phyloP scores from a whole-genome alignment of 345 rosid species.

The Bruguiera gymnorhiza region DNA sequence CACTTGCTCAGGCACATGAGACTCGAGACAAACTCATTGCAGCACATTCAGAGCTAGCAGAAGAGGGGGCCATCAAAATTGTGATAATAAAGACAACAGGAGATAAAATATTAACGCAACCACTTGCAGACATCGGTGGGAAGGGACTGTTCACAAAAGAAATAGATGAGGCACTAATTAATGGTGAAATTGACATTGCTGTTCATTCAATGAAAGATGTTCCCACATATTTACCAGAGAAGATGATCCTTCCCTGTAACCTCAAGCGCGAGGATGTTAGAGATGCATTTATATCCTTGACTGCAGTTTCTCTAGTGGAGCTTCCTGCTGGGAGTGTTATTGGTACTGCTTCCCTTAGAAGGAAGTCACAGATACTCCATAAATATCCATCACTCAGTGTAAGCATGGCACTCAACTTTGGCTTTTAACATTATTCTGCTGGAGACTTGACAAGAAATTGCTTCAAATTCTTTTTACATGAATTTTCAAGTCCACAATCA shows the following conservation, averaged over 20 bases:
- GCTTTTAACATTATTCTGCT: neutral
- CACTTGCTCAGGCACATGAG: conserved; percentile 98
- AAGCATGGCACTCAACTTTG: conserved; percentile 17
- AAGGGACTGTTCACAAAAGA: conserved; percentile 97
- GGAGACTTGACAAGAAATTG: neutral
- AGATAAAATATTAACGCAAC: conserved; percentile 82
- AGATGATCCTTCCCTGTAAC: conserved; percentile 82
- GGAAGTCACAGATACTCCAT: conserved; percentile 91
- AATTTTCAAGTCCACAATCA: neutral
- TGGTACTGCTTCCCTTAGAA: conserved; percentile 96
- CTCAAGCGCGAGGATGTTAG: conserved; percentile 92
- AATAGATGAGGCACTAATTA: conserved; percentile 85
- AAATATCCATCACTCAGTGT: conserved; percentile 76
- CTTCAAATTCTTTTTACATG: neutral
- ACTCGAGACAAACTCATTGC: conserved; percentile 77
- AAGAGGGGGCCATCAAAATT: conserved; percentile 86
- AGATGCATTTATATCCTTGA: conserved; percentile 80
- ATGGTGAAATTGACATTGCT: conserved; percentile 88
- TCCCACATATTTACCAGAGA: conserved; percentile 87
- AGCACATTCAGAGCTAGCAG: conserved; percentile 63
- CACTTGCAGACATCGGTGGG: conserved; percentile 98
- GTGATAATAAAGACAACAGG: conserved; percentile 96
- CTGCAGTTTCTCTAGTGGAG: conserved; percentile 61
- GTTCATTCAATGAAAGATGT: conserved; percentile 99
- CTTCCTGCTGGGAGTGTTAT: conserved; percentile 84